Base-by-base conservation (phyloP, 1,284 basidiomycete species). In the Moesziomyces sp. region DNA sequence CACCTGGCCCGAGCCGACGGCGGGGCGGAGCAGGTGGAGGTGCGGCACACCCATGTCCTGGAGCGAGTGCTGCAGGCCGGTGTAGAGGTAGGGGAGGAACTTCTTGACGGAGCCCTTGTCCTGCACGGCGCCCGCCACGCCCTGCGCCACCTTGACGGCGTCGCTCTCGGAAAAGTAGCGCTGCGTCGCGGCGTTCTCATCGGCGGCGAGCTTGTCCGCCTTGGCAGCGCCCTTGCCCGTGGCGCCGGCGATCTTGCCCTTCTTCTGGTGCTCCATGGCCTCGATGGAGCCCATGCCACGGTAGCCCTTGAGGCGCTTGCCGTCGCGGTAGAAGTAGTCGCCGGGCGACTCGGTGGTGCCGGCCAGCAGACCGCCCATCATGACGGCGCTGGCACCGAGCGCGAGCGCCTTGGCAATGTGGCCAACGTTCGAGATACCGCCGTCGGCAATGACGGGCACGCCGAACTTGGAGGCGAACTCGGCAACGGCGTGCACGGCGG, bases 321-420 rank as follows among this genome's bases (percentile, higher is more conserved):
- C 96, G 80, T 98, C 95, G 84, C 97, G 94, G 86, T 96, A 97
- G 85, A 96, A 98, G 88, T 97, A 99, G 86, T 98, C 95, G 77
- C 97, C 97, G 0, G 97, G 96, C 0, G 94, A 94, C 85, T 99
- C 96, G 71, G 93, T 92, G 46, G 96, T 98, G 38, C 97, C 96
- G 18, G 96, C 97, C 28, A 99, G 88, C 58, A 99, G 86, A 24
- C 94, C 93, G 55, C 96, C 96, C 96, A 99, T 98, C 96, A 99
- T 99, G 68, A 98, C 94, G 8, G 93, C 95, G 26, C 91, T 90
- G 6, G 96, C 96, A 63, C 96, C 96, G 26, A 99, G 89, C 5
- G 94, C 88, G 49, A 99, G 87, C 3, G 96, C 96, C 87, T 99
- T 99, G 84, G 97, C 94, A 80, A 98, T 93, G 86, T 99, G 96